Conservation (phyloP, 192 early-diverging fungal genomes). For the Glomus cerebriforme region DNA sequence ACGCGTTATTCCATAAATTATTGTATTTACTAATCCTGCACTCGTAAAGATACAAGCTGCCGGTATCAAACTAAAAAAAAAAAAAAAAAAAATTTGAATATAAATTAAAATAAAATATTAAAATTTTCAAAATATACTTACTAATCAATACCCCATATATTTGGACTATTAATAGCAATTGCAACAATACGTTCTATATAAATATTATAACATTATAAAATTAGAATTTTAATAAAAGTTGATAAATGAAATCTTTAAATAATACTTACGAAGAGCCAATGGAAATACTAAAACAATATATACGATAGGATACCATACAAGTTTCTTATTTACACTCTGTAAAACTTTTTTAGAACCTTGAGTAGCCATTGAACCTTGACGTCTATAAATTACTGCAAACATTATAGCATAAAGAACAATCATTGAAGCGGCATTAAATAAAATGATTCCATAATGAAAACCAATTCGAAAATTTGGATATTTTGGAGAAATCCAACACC, state of each 20-base stretch:
- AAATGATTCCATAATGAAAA: constrained; percentile 27
- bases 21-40: constrained; percentile 5
- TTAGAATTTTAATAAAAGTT: neutral
- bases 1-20: constrained; percentile 31
- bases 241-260: neutral
- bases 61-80: neutral
- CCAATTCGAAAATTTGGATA: constrained; percentile 7
- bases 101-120: neutral
- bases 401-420: constrained; percentile 10
- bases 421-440: neutral
- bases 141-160: neutral
- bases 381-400: neutral
- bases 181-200: constrained; percentile 4
- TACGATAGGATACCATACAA: constrained; percentile 25
- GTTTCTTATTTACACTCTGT: constrained; percentile 18
- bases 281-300: constrained; percentile 23
- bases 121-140: constrained; percentile 2
- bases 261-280: constrained; percentile 24
- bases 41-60: constrained; percentile 5
- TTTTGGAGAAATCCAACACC: constrained; percentile 24
- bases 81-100: neutral
- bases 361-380: neutral
- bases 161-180: neutral
- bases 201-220: neutral
- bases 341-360: neutral